phyloP scores from a whole-genome alignment of 1,284 basidiomycete genomes.

The Microbotryum intermedium region DNA sequence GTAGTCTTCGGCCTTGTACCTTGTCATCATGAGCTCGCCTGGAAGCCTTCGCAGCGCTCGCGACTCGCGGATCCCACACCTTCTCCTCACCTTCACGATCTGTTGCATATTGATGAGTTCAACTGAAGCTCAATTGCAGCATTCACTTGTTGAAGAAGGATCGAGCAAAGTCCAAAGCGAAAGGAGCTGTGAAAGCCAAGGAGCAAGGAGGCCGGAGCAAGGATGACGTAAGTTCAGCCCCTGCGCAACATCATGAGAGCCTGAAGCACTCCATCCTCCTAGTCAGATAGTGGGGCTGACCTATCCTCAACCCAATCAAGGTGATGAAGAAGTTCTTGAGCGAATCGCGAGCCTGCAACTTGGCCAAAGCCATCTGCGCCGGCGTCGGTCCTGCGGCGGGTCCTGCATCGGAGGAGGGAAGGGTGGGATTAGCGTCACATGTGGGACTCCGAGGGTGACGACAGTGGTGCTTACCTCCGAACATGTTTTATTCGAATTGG shows the following conservation, averaged over 20 bases:
- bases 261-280: too few relatives aligned
- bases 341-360: constrained; percentile 11
- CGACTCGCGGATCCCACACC: too few relatives aligned
- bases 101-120: too few relatives aligned
- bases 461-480: constrained; percentile 4
- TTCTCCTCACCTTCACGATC: too few relatives aligned
- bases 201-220: too few relatives aligned
- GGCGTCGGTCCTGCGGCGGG: constrained; percentile 7
- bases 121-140: too few relatives aligned
- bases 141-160: constrained; percentile 2
- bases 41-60: too few relatives aligned
- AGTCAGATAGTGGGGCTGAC: constrained; percentile 3
- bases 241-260: neutral
- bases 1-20: too few relatives aligned
- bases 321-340: constrained; percentile 13
- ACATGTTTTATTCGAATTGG: constrained; percentile 5
- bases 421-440: neutral
- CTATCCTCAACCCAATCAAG: constrained; percentile 11
- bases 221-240: neutral
- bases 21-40: too few relatives aligned
- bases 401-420: neutral
- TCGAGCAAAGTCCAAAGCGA: constrained; percentile 15
- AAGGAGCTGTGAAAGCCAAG: constrained; percentile 13
- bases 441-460: too few relatives aligned
- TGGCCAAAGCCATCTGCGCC: constrained; percentile 23